phyloP scores from a whole-genome alignment of 2,329 filamentous ascomycete genomes.

The Claviceps maximensis region DNA sequence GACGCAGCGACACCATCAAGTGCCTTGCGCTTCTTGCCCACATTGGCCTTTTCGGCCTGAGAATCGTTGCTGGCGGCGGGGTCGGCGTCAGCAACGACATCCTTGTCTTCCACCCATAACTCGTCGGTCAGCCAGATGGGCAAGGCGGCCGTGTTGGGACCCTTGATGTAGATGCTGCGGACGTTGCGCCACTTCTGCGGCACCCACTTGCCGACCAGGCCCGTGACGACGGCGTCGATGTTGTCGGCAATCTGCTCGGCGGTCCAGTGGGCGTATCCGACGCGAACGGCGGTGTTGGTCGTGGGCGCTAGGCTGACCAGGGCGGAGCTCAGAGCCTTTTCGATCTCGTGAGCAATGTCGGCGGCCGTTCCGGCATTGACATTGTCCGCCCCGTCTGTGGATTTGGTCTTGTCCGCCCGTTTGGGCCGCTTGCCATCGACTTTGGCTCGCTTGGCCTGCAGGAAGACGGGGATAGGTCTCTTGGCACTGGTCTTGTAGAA shows the following conservation, averaged over 20 bases:
- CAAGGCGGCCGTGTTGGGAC: slow-evolving; percentile 71
- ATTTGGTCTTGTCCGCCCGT: slow-evolving; percentile 32
- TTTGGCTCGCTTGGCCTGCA: slow-evolving; percentile 50
- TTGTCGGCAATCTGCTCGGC: slow-evolving; percentile 71
- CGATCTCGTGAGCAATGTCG: slow-evolving; percentile 67
- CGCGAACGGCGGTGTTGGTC: slow-evolving; percentile 65
- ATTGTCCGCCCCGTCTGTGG: slow-evolving; percentile 11
- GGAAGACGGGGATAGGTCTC: slow-evolving; percentile 70
- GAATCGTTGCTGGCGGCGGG: slow-evolving; percentile 27
- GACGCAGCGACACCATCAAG: slow-evolving; percentile 20
- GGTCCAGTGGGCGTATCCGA: slow-evolving; percentile 64
- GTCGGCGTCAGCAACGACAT: slow-evolving; percentile 52
- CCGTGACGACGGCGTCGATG: slow-evolving; percentile 54
- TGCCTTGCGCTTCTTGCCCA: slow-evolving; percentile 53
- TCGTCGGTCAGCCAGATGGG: slow-evolving; percentile 93
- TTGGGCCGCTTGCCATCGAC: slow-evolving; percentile 45
- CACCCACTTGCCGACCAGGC: slow-evolving; percentile 65
- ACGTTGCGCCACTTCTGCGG: slow-evolving; percentile 82
- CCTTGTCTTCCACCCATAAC: slow-evolving; percentile 70
- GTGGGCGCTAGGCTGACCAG: slow-evolving; percentile 68
- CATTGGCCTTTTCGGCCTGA: slow-evolving; percentile 39
- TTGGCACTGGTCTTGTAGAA: slow-evolving; percentile 80
- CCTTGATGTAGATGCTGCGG: slow-evolving; percentile 78
- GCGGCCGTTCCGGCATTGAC: slow-evolving; percentile 40
- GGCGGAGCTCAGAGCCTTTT: slow-evolving; percentile 62